A percentile compares a stretch with the other conserved stretches of the same genome.
Evolutionary conservation across 768 basidiomycete genomes (phyloP).

Genomic region (Baorangia bicolor): DNA sequence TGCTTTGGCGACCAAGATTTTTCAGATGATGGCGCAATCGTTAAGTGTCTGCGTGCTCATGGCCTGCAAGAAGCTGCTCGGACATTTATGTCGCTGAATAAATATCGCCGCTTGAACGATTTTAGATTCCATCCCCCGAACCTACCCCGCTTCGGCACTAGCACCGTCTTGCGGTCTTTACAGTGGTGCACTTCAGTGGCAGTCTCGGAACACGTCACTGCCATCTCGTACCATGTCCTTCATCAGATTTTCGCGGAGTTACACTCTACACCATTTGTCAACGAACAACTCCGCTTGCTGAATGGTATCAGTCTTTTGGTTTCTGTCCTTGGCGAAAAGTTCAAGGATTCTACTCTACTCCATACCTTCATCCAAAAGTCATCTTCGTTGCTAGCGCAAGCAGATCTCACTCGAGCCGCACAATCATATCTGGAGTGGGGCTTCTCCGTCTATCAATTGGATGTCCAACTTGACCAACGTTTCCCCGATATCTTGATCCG

Average conservation of each 20-base stretch:
- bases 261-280: slow-evolving; percentile 67
- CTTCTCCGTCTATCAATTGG: slow-evolving; percentile 49
- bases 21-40: slow-evolving; percentile 49
- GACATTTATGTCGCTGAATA: slow-evolving; percentile 51
- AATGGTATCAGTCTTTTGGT: slow-evolving; percentile 76
- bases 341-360: slow-evolving; percentile 59
- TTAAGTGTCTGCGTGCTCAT: slow-evolving; percentile 39
- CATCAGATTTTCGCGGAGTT: slow-evolving; percentile 70
- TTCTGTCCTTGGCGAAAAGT: slow-evolving; percentile 54
- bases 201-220: slow-evolving; percentile 43
- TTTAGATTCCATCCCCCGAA: slow-evolving; percentile 63
- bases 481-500: slow-evolving; percentile 69
- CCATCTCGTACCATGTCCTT: slow-evolving; percentile 75
- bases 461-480: slow-evolving; percentile 43
- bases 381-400: slow-evolving; percentile 61
- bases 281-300: slow-evolving; percentile 77
- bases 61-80: slow-evolving; percentile 37
- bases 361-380: slow-evolving; percentile 68
- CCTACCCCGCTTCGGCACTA: slow-evolving; percentile 54
- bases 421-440: slow-evolving; percentile 83
- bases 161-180: slow-evolving; percentile 52
- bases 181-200: slow-evolving; percentile 54
- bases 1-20: slow-evolving; percentile 70
- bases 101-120: slow-evolving; percentile 47
- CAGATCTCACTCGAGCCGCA: slow-evolving; percentile 63